Base-by-base conservation (phyloP, 2,329 filamentous ascomycete genomes). In the Aspergillus eucalypticola region DNA sequence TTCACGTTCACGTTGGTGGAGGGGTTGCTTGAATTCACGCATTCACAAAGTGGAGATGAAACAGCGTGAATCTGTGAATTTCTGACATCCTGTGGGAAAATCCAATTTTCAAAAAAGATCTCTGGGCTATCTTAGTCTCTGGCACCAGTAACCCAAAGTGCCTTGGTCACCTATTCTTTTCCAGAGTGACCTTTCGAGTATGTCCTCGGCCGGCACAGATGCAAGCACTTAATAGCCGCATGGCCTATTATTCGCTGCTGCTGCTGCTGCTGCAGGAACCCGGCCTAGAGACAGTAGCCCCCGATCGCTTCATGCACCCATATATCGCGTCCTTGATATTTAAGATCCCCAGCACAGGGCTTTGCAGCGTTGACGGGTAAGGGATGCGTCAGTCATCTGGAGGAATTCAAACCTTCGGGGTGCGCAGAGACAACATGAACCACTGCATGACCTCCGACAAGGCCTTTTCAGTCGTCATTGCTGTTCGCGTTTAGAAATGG, bases 401-500 rank as follows among this genome's bases (percentile, higher is more conserved):
- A 35, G 5, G 15, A 35, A 13, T 6, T 13, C 29, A 11, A 32
- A 11, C 29, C 8, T 32, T 32, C 8, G 29, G 29, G 8, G n/a
- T 19, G n/a, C 8, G 15, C 39, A 19, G 8, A 19, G 4, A 42
- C n/a, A 17, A 8, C 39, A 42, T 32, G 19, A 10, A 23, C 51
- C 13, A 27, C 7, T 21, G n/a, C 21, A 27, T 25, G 17, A n/a
- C 50, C 3, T 39, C 8, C n/a, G n/a, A 17, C 32, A 10, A 17
- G 15, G 11, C 17, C 32, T n/a, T 7, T 23, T 55, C 39, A 38
- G 21, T 55, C 53, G 53, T 10, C 27, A 8, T 53, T 44, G 21
- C 15, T 17, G 17, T 7, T 19, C 35, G n/a, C 29, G 5, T 57
- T 54, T 21, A 69, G 46, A 49, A 63, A 69, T 44, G 72, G 70